Conservation (phyloP, 1,284 basidiomycete species). For the Cutaneotrichosporon sp. region DNA sequence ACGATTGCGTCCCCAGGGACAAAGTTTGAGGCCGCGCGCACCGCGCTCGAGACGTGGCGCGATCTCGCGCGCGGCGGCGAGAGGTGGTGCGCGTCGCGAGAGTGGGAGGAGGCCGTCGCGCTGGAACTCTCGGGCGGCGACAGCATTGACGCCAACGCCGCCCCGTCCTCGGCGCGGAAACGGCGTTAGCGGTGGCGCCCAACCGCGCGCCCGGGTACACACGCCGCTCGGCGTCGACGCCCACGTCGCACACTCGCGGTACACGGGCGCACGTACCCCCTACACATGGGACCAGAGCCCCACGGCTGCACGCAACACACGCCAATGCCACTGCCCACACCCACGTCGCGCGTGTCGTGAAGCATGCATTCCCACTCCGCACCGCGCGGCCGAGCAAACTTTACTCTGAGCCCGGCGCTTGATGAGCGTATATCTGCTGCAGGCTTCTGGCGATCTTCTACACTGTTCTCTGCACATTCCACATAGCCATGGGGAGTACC, state of each 20-base stretch:
- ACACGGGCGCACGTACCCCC: not conserved
- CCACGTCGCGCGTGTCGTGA: no score
- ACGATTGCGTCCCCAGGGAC: constrained; percentile 27
- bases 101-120: constrained; percentile 42
- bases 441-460: no score
- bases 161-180: not conserved
- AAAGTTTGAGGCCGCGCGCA: constrained; percentile 35
- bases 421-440: no score
- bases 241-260: no score
- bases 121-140: constrained; percentile 29
- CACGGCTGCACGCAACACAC: not conserved
- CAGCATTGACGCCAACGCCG: constrained; percentile 4
- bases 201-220: not conserved
- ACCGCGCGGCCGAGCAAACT: no score
- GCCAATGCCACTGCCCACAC: no score
- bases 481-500: not conserved
- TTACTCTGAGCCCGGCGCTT: no score
- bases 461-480: no score
- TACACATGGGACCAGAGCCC: not conserved
- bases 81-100: constrained; percentile 28
- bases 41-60: constrained; percentile 38
- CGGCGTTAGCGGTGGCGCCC: not conserved
- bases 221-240: constrained; percentile 15
- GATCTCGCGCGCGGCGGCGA: constrained; percentile 35
- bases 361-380: no score